Percentiles rank a stretch among this genome's conserved stretches.
phyloP scores from a whole-genome alignment of 768 basidiomycete genomes.

The Suillus subalutaceus region DNA sequence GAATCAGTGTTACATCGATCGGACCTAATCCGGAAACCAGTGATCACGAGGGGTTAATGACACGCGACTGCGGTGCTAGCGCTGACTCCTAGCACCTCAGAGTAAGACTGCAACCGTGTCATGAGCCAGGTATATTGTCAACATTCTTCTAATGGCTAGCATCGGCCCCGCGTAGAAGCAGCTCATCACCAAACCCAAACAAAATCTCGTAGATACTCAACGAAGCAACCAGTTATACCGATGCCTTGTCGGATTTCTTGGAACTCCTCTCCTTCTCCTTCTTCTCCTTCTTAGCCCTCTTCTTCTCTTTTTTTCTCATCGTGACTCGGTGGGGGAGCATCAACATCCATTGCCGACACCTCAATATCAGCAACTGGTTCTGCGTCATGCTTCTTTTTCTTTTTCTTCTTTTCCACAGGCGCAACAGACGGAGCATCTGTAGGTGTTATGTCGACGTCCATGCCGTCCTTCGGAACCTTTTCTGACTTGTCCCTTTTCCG shows the following conservation, averaged over 20 bases:
- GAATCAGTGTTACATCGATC: constrained; percentile 28
- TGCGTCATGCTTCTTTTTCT: constrained; percentile 13
- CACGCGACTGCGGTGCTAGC: background rate
- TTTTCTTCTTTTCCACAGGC: constrained; percentile 26
- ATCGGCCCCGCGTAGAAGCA: background rate
- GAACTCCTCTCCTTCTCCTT: constrained; percentile 36
- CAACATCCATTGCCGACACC: constrained; percentile 14
- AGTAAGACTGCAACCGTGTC: background rate
- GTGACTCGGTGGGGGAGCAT: constrained; percentile 20
- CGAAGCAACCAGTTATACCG: constrained; percentile 5
- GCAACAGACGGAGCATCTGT: constrained; percentile 12
- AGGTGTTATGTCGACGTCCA: constrained; percentile 22
- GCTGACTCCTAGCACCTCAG: background rate
- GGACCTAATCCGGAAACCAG: constrained; percentile 33
- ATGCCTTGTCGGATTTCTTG: constrained; percentile 19
- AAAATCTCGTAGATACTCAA: constrained; percentile 2
- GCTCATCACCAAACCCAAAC: background rate
- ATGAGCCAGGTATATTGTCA: constrained; percentile 4
- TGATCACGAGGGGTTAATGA: constrained; percentile 5
- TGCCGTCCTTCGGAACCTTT: constrained; percentile 20
- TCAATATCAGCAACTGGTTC: constrained; percentile 20
- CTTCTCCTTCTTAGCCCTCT: constrained; percentile 34
- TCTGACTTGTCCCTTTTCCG: constrained; percentile 24
- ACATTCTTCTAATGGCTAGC: constrained; percentile 2
- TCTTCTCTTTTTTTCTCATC: constrained; percentile 20